A percentile compares a stretch with the other conserved stretches of the same genome.
Evolutionary conservation across 2,329 filamentous ascomycete species (phyloP).

Genomic region (Eutypella sp.): DNA sequence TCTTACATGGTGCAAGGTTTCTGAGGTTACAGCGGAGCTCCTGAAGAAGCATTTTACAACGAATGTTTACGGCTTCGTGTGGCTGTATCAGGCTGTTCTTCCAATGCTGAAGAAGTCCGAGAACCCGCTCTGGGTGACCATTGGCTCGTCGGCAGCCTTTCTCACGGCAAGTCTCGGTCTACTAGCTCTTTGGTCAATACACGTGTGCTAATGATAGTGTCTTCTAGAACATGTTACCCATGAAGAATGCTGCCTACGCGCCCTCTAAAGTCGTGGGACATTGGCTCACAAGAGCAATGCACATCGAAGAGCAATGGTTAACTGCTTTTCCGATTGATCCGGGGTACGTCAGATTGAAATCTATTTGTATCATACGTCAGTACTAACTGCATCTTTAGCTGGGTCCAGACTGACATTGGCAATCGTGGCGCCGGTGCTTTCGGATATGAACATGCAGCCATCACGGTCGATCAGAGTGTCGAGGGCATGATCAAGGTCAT

Average conservation of each 20-base stretch:
- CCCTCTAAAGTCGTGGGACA: slow-evolving; percentile 32
- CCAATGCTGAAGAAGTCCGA: slow-evolving; percentile 29
- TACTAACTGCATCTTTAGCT: no score
- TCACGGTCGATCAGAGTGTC: slow-evolving; percentile 29
- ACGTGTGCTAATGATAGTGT: not conserved
- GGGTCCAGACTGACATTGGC: not conserved
- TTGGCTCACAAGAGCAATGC: slow-evolving; percentile 22
- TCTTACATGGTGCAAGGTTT: slow-evolving; percentile 9
- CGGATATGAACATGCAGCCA: slow-evolving; percentile 26
- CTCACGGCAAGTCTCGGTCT: slow-evolving; percentile 4
- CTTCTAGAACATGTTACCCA: not conserved
- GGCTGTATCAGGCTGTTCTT: slow-evolving; percentile 36
- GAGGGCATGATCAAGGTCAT: slow-evolving; percentile 20
- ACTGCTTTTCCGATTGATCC: slow-evolving; percentile 23
- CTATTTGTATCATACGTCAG: no score
- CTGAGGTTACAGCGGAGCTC: slow-evolving; percentile 27
- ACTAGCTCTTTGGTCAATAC: not conserved
- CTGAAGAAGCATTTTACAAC: slow-evolving; percentile 31
- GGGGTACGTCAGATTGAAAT: slow-evolving; percentile 17
- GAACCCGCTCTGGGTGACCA: slow-evolving; percentile 30
- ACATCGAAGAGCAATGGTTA: slow-evolving; percentile 24
- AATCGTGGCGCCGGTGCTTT: slow-evolving; percentile 19
- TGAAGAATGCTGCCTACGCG: slow-evolving; percentile 32
- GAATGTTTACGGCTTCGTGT: slow-evolving; percentile 35
- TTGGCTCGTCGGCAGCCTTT: slow-evolving; percentile 24